Base-by-base conservation (phyloP, 352 stramenopile species). In the Globisporangium parvum region DNA sequence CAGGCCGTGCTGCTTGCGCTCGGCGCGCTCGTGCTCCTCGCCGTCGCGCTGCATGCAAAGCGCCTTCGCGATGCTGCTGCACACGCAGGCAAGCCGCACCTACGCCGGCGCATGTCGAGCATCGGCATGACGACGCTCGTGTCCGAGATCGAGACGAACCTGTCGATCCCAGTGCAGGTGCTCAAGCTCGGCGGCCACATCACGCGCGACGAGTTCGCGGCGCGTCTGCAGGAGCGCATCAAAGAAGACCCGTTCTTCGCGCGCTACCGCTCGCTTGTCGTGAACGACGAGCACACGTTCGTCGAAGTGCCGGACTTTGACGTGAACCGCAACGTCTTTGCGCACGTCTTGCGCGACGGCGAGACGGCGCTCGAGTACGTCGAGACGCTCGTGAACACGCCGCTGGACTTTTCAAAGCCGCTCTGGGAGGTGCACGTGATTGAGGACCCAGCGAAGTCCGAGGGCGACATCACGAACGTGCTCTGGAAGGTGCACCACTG, bases 401-500 rank as follows among this genome's bases (percentile, higher is more conserved):
- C 80, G 50, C 58, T 93, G 15, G 76, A 89, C 55, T 77, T 80
- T 14, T 57, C 69, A 58, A 83, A 81, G 60, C 82, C 82, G 24
- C 73, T 93, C 20, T 93, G 82, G 82, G 77, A 87, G 52, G 77
- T 87, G 59, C 73, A 86, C 57, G 69, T 90, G 41, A 71, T 93
- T 46, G 57, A 71, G 39, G 66, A 83, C 55, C 63, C 64, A 26
- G 64, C 62, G 20, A 45, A 55, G 23, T 61, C 50, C 1, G 50
- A 65, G 17, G 51, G 62, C 8, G 53, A 78, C 18, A 45, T 48
- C 49, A 88, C 77, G 5, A 75, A 73, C 41, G 49, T 89, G 9
- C 67, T 68, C 26, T 91, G 80, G 82, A 87, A 86, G 47, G 62
- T 87, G 17, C 82, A 93, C 62, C 82, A 93, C 57, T 93, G 82